Evolutionary conservation across 176 grass and related monocot species (phyloP).

Genomic region (Saccharum spontaneum): DNA sequence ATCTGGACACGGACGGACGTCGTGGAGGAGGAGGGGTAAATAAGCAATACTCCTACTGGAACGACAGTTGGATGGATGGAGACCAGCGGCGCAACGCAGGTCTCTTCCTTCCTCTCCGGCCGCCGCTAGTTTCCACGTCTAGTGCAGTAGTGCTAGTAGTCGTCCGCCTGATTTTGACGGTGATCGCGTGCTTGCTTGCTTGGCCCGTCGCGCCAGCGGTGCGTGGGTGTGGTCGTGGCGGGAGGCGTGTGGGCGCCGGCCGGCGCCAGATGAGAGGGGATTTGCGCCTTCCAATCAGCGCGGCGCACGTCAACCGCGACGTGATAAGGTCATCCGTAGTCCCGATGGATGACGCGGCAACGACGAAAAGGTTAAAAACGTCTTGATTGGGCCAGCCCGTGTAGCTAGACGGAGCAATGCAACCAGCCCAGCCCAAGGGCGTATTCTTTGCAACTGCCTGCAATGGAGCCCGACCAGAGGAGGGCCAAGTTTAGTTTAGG

Average conservation of each 20-base stretch:
- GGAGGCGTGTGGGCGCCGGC: not conserved
- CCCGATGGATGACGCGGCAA: slow-evolving; percentile 2
- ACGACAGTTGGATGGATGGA: not conserved
- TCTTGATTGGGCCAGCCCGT: not conserved
- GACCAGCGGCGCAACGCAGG: not conserved
- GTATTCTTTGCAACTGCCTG: too few relatives aligned
- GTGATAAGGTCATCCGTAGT: slow-evolving; percentile 30
- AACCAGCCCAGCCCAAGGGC: not conserved
- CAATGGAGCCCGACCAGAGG: not conserved
- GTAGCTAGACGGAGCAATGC: not conserved
- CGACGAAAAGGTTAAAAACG: not conserved
- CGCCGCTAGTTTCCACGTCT: not conserved
- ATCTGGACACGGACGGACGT: not conserved
- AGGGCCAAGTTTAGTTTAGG: not conserved
- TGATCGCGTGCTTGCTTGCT: not conserved
- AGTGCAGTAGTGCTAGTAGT: not conserved
- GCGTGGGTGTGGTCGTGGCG: not conserved
- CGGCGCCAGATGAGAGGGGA: slow-evolving; percentile 21
- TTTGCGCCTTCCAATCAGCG: slow-evolving; percentile 6
- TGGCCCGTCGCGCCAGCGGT: not conserved
- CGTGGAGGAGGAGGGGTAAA: not conserved
- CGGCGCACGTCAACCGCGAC: not conserved
- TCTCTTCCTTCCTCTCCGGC: not conserved
- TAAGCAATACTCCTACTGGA: not conserved
- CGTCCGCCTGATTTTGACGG: not conserved